Conservation (phyloP, 2,329 filamentous ascomycete species). For the Monilinia fructicola region DNA sequence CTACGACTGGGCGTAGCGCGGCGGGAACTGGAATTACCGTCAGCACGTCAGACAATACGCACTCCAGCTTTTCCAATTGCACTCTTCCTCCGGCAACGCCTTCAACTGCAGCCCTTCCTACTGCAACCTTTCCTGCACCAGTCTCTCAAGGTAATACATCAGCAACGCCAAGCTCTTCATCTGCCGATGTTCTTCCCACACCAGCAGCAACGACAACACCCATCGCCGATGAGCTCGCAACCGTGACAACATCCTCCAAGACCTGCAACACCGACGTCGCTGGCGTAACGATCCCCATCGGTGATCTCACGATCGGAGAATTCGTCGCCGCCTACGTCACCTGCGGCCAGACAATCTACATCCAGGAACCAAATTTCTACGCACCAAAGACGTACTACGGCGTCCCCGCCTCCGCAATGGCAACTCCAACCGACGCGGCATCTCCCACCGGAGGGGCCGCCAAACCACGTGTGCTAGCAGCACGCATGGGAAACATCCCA, state of each 20-base stretch:
- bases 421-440: neutral
- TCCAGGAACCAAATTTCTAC: conserved; percentile 3
- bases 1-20: neutral
- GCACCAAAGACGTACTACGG: neutral
- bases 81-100: neutral
- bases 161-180: neutral
- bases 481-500: neutral
- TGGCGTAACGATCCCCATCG: neutral
- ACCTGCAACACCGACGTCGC: neutral
- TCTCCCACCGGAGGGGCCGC: no score
- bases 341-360: neutral
- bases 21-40: no score
- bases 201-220: neutral
- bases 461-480: neutral
- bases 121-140: neutral
- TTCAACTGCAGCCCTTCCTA: neutral
- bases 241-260: neutral
- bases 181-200: neutral
- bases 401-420: neutral
- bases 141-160: neutral
- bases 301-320: neutral
- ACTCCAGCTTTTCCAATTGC: no score
- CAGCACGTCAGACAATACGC: no score
- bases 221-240: neutral
- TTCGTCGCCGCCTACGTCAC: neutral